A percentile compares a stretch with the other conserved stretches of the same genome.
These are phyloP conservation scores for Cryphonectria radicalis DNA, from an alignment of 2,329 filamentous ascomycete genomes.

Conservation along the genomic window DNA sequence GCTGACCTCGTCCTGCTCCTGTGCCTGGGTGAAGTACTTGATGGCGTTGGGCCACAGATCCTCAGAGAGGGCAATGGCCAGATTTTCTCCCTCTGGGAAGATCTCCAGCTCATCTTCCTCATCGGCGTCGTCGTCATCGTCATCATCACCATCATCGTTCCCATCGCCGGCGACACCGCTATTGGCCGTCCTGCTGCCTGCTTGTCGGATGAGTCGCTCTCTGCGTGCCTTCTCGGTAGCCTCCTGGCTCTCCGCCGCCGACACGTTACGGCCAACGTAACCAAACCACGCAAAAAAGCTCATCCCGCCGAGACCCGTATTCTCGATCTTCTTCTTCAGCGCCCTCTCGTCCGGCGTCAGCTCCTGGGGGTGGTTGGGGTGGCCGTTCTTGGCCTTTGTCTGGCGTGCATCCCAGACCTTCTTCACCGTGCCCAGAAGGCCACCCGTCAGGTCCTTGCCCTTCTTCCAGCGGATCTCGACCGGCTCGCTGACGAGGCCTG, in stretches of 20 bases:
- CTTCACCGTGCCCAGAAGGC: slow-evolving; percentile 74
- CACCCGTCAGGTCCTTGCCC: slow-evolving; percentile 81
- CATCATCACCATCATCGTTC: slow-evolving; percentile 58
- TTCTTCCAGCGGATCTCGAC: slow-evolving; percentile 88
- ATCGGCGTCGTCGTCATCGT: slow-evolving; percentile 64
- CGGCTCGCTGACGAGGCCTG: slow-evolving; percentile 83
- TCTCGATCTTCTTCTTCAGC: slow-evolving; percentile 60
- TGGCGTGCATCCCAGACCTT: slow-evolving; percentile 69
- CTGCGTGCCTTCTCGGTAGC: slow-evolving; percentile 64
- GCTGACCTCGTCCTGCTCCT: slow-evolving; percentile 68
- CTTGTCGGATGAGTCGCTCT: slow-evolving; percentile 54
- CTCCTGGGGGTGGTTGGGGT: slow-evolving; percentile 41
- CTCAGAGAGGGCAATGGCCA: slow-evolving; percentile 80
- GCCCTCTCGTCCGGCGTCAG: slow-evolving; percentile 52
- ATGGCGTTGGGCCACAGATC: slow-evolving; percentile 89
- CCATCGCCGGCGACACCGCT: slow-evolving; percentile 45
- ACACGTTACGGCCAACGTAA: slow-evolving; percentile 72
- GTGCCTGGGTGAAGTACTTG: slow-evolving; percentile 83
- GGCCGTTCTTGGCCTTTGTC: slow-evolving; percentile 41
- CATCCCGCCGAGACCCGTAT: slow-evolving; percentile 64
- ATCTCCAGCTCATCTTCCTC: slow-evolving; percentile 77
- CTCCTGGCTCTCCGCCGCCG: slow-evolving; percentile 70
- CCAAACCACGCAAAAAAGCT: slow-evolving; percentile 94
- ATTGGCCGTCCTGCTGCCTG: slow-evolving; percentile 47
- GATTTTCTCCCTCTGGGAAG: slow-evolving; percentile 83